phyloP scores from a whole-genome alignment of 2,329 filamentous ascomycete species.

The Macrophomina phaseolina region DNA sequence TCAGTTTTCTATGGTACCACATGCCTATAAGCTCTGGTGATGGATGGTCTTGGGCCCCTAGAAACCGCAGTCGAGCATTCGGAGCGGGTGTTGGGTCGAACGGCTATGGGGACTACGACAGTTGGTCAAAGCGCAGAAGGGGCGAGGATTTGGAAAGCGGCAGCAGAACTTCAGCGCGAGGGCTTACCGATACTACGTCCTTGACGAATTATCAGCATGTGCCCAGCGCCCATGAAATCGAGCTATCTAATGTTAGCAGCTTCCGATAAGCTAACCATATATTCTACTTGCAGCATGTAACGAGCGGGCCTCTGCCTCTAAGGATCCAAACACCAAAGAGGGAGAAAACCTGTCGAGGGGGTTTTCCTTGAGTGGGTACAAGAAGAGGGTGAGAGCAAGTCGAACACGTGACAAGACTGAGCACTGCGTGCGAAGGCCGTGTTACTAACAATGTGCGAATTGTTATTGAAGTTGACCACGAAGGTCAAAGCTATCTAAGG shows the following conservation, averaged over 20 bases:
- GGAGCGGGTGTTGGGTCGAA: slow-evolving; percentile 67
- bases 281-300: too few relatives aligned
- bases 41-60: slow-evolving; percentile 87
- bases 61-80: slow-evolving; percentile 72
- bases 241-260: neutral
- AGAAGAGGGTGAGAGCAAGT: too few relatives aligned
- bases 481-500: too few relatives aligned
- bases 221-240: neutral
- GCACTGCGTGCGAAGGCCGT: too few relatives aligned
- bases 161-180: neutral
- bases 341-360: too few relatives aligned
- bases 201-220: neutral
- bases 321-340: too few relatives aligned
- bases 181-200: neutral
- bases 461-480: too few relatives aligned
- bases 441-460: too few relatives aligned
- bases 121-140: slow-evolving; percentile 33
- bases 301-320: too few relatives aligned
- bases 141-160: neutral
- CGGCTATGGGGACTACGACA: slow-evolving; percentile 46
- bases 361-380: too few relatives aligned
- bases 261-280: too few relatives aligned
- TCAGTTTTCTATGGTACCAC: slow-evolving; percentile 85
- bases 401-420: too few relatives aligned
- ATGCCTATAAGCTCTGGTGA: slow-evolving; percentile 77